Base-by-base conservation (phyloP, 805 yeast species). In the Ogataea dorogensis region DNA sequence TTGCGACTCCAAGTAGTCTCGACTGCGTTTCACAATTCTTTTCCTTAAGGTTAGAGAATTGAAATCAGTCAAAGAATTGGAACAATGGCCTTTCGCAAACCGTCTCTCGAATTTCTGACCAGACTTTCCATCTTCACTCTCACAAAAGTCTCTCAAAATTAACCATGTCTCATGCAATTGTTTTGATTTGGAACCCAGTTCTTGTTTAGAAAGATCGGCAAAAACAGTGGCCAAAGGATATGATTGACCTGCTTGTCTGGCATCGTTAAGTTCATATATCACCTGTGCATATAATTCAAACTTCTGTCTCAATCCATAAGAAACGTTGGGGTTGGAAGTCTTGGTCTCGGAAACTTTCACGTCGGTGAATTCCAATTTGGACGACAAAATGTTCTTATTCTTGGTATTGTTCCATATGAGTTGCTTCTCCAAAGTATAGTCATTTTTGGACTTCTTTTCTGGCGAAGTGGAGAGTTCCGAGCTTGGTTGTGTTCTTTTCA, bases 141-240 rank as follows among this genome's bases (percentile, higher is more conserved):
- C 67, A 22, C 73, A 63, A 31, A 79, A 67, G 23, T 66, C 67
- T 16, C 68, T 68, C 40, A 88, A 57, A 28, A 86, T 78, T 38
- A 73, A 68, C 87, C 93, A 87, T 13, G 81, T 69, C 48, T 86
- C 95, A 31, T 75, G 67, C 34, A 87, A 60, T 58, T 85, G 95
- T 51, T 74, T 80, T 3, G 87, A 75, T 44, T 77, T 78, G 22
- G 76, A 62, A 51, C 81, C 88, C 4, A 74, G 63, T 14, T 77
- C 79, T 25, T 67, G 61, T 41, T 74, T 73, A 40, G 81, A 73
- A 26, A 81, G 66, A 24, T 75, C 79, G 7, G 77, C 73, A 46
- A 87, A 74, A 30, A 73, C 82, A 13, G 71, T 58, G 15, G 81
- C 68, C 15, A 87, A 50, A 7, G 81, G 78, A 52, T 77, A 83